Percentiles rank a stretch among this genome's conserved stretches.
phyloP scores from a whole-genome alignment of 805 yeast species.

The Vanderwaltozyma verrucispora region DNA sequence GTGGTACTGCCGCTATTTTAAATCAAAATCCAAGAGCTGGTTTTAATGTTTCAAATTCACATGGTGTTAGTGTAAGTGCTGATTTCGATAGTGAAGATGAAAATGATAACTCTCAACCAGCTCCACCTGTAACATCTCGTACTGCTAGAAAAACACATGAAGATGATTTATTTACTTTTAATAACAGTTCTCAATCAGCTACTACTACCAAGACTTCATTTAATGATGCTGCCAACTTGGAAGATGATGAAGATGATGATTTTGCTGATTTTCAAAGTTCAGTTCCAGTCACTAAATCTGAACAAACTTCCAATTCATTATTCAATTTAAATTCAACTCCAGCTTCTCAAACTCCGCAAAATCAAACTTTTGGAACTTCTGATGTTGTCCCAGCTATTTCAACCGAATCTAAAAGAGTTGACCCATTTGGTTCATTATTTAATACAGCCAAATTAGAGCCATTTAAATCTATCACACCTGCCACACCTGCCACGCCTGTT shows the following conservation, averaged over 20 bases:
- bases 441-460: slow-evolving; percentile 43
- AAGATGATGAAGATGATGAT: slow-evolving; percentile 51
- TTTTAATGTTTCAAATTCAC: slow-evolving; percentile 11
- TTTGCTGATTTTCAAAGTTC: slow-evolving; percentile 75
- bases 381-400: slow-evolving; percentile 29
- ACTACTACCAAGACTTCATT: slow-evolving; percentile 19
- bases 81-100: slow-evolving; percentile 39
- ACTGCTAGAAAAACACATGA: slow-evolving; percentile 24
- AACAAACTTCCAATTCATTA: slow-evolving; percentile 19
- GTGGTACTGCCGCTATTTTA: slow-evolving; percentile 34
- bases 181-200: slow-evolving; percentile 19
- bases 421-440: slow-evolving; percentile 66
- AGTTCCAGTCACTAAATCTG: slow-evolving; percentile 30
- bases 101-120: slow-evolving; percentile 55
- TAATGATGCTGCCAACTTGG: slow-evolving; percentile 10
- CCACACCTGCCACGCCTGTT: not conserved
- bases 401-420: slow-evolving; percentile 36
- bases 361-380: slow-evolving; percentile 1
- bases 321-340: slow-evolving; percentile 27
- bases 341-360: slow-evolving; percentile 11
- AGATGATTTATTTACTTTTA: slow-evolving; percentile 1
- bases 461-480: not conserved
- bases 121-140: slow-evolving; percentile 52
- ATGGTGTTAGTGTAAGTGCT: slow-evolving; percentile 29
- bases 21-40: slow-evolving; percentile 24